phyloP scores from a whole-genome alignment of 176 grass and related monocot species.

The Bolboschoenus planiculmis region DNA sequence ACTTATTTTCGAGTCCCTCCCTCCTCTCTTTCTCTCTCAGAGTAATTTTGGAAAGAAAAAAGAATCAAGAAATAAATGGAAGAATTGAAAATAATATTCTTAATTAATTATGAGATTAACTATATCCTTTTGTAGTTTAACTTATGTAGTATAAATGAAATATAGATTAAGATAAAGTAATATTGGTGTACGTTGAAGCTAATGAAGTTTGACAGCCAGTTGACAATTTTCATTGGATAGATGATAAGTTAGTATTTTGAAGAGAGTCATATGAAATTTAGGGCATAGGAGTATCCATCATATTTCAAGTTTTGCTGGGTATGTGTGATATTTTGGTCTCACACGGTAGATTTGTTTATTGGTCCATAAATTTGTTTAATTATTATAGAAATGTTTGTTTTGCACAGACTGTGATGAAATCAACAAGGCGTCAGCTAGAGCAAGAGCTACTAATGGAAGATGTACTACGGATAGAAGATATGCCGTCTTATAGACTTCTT shows the following conservation, averaged over 20 bases:
- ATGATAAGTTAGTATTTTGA: neutral
- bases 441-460: constrained; percentile 74
- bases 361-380: neutral
- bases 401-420: constrained; percentile 70
- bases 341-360: neutral
- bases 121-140: neutral
- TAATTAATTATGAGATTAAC: too few relatives aligned
- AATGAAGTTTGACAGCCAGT: neutral
- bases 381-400: constrained; percentile 12
- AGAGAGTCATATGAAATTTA: neutral
- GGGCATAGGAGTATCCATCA: neutral
- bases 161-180: neutral
- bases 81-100: too few relatives aligned
- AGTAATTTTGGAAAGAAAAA: too few relatives aligned
- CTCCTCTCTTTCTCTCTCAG: too few relatives aligned
- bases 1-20: too few relatives aligned
- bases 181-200: neutral
- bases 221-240: neutral
- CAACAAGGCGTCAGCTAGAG: constrained; percentile 64
- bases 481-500: constrained; percentile 73
- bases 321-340: neutral
- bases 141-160: neutral
- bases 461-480: constrained; percentile 70
- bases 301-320: neutral
- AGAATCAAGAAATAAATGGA: too few relatives aligned